Evolutionary conservation across 192 early-diverging fungal genomes (phyloP), one percentile per base, ranked within the genome.

Genomic region (Backusella liffmaniae): DNA sequence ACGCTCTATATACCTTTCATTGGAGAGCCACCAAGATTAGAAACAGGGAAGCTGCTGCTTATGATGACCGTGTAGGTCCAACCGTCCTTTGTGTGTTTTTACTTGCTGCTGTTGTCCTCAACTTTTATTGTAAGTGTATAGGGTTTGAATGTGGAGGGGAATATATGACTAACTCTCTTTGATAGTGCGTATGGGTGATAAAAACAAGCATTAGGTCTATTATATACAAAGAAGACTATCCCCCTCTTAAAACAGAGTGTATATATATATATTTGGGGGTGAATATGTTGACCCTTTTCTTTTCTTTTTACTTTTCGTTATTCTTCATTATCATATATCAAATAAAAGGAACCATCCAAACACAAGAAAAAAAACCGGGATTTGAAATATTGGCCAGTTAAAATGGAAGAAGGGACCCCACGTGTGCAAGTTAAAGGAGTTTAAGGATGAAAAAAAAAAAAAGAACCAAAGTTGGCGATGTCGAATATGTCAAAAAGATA

Each of bases 21-120:
- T 94, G 92, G 92, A 87, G 94, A 67, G 92, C 92, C 4, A 82
- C 86, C 76, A 91, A 86, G 84, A 95, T 95, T 78, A 88, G 94
- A 42, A 88, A 88, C 70, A 86, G 90, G 62, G 91, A 93, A 37
- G 77, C 88, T n/a, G 93, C 91, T 37, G 92, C 94, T 16, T 95
- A 93, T 82, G 93, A 95, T 77, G 91, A 93, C 75, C 85, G 91
- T 10, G 78, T 90, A 12, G 93, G 93, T 46, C 93, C 94, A 35
- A 90, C 91, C 8, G 83, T 94, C 3, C 82, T 95, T 4, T 93
- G 93, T 66, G 72, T 90, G 4, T 84, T 90, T 73, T 77, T 96
- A 49, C 81, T 94, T 23, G 74, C 85, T 9, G 90, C 91, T 1
- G 87, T 94, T 5, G 42, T 92, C 12, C 77, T 90, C 66, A 96